Evolutionary conservation across 139 green algal genomes (phyloP).

Genomic region (Coccomyxa sp.): DNA sequence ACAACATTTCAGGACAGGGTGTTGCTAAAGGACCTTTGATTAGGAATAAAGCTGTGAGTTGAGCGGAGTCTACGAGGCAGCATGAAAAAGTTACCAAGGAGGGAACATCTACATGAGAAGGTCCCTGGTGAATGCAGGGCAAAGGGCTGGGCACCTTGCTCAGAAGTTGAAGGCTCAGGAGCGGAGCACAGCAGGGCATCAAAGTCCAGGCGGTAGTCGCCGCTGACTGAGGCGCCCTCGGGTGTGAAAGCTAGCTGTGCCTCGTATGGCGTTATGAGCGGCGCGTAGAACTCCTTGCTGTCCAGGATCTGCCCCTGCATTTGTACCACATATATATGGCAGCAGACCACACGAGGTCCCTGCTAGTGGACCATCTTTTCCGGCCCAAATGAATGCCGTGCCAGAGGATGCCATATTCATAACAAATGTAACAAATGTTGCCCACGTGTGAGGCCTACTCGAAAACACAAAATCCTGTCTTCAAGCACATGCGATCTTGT

Average conservation of each 20-base stretch:
- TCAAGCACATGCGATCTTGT: no score
- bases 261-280: constrained; percentile 89
- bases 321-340: background rate
- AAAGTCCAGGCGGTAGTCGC: constrained; percentile 35
- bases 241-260: constrained; percentile 62
- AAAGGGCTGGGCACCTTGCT: background rate
- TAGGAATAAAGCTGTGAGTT: no score
- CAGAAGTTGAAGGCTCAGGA: background rate
- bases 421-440: no score
- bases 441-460: no score
- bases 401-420: no score
- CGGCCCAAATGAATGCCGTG: no score
- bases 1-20: no score
- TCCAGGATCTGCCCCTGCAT: constrained; percentile 70
- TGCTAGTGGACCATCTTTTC: no score
- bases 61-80: no score
- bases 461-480: no score
- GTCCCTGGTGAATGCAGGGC: background rate
- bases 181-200: constrained; percentile 8
- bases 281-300: constrained; percentile 81
- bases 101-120: background rate
- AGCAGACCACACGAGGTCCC: background rate
- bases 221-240: constrained; percentile 18
- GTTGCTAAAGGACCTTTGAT: no score
- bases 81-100: background rate